Conservation (phyloP, 257 asterid species). For the Fraxinus pennsylvanica region DNA sequence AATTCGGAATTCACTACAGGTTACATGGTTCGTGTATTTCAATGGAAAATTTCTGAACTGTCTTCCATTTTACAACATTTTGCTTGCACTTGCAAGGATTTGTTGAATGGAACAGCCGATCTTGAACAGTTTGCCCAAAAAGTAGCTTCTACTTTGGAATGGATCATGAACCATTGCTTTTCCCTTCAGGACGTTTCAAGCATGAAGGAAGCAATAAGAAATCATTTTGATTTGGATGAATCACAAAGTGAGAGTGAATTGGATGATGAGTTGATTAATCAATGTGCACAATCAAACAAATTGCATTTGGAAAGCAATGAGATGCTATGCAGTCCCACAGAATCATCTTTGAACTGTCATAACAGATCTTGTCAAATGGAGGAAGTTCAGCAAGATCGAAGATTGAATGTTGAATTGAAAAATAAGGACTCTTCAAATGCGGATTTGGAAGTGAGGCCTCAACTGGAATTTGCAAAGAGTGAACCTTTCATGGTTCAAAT, state of each 20-base stretch:
- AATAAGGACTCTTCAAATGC: slow-evolving; percentile 30
- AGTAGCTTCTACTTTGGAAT: slow-evolving; percentile 61
- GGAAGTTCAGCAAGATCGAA: slow-evolving; percentile 32
- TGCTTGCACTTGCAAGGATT: slow-evolving; percentile 53
- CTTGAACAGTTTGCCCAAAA: slow-evolving; percentile 52
- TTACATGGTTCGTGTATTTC: slow-evolving; percentile 60
- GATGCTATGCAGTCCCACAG: slow-evolving; percentile 22
- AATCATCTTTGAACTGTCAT: slow-evolving; percentile 23
- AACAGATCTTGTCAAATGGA: slow-evolving; percentile 32
- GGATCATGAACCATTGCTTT: slow-evolving; percentile 82
- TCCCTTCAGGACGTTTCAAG: slow-evolving; percentile 82
- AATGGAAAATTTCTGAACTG: slow-evolving; percentile 72
- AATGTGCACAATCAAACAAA: slow-evolving; percentile 37
- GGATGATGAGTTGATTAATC: slow-evolving; percentile 48
- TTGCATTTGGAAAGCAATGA: slow-evolving; percentile 23
- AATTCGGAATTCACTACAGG: slow-evolving; percentile 44
- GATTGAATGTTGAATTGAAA: slow-evolving; percentile 33
- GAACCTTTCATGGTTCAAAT: slow-evolving; percentile 45
- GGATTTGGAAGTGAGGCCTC: slow-evolving; percentile 39
- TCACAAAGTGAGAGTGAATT: slow-evolving; percentile 62
- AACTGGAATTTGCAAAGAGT: slow-evolving; percentile 34
- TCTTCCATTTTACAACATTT: slow-evolving; percentile 47
- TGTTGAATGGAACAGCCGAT: slow-evolving; percentile 51
- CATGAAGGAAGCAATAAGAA: slow-evolving; percentile 62
- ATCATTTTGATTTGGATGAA: slow-evolving; percentile 68